phyloP scores from a whole-genome alignment of 2,329 filamentous ascomycete species.

The Coniochaeta prunicola region DNA sequence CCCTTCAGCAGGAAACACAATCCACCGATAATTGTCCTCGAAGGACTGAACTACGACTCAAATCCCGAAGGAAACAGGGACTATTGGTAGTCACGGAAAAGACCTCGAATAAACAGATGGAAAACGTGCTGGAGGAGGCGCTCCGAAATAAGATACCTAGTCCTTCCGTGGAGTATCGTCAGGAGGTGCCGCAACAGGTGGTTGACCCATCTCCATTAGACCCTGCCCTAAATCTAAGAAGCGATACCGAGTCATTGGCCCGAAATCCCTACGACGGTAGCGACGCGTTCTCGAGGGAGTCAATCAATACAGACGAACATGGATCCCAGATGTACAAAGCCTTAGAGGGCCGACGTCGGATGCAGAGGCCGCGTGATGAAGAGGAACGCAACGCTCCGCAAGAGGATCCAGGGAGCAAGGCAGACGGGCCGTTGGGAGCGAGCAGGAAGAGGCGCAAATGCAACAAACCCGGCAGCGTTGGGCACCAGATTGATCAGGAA shows the following conservation, averaged over 20 bases:
- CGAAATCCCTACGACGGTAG: too few species aligned
- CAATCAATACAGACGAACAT: background rate
- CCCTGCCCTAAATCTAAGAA: background rate
- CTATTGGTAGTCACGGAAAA: background rate
- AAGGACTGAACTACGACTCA: conserved; percentile 5
- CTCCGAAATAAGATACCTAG: background rate
- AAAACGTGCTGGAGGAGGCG: background rate
- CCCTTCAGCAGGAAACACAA: background rate
- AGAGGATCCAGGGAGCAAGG: background rate
- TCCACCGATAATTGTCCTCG: background rate
- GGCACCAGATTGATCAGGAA: background rate
- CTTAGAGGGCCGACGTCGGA: background rate
- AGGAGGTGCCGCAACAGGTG: background rate
- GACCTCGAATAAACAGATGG: background rate
- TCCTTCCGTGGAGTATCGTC: background rate
- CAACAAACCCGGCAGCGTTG: background rate
- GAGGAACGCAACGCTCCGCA: too few species aligned
- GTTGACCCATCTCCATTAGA: background rate
- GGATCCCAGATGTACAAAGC: background rate
- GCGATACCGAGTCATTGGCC: background rate
- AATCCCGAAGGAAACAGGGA: background rate
- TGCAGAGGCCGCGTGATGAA: background rate
- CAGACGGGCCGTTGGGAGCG: background rate
- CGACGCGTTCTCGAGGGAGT: too few species aligned
- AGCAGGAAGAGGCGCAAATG: background rate